Conservation (phyloP, 306 rosid species). For the Fragaria iinumae region DNA sequence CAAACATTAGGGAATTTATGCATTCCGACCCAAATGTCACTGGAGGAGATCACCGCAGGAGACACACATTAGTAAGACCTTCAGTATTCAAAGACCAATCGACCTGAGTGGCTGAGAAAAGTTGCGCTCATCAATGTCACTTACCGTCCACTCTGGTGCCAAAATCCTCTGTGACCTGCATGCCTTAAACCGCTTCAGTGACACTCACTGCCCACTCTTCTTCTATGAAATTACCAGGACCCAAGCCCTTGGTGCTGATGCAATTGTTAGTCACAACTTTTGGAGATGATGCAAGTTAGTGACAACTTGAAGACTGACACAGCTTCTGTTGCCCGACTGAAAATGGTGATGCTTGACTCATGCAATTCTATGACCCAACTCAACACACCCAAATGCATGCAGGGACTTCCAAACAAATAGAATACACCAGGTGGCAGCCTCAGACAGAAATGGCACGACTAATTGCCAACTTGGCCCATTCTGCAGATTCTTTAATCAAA, state of each 20-base stretch:
- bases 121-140: conserved; percentile 13
- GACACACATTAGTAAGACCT: conserved; percentile 9
- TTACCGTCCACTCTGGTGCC: conserved; percentile 30
- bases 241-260: conserved; percentile 58
- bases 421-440: conserved; percentile 43
- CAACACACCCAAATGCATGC: conserved; percentile 82
- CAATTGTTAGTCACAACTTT: conserved; percentile 72
- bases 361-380: conserved; percentile 61
- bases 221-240: conserved; percentile 41
- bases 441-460: conserved; percentile 83
- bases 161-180: conserved; percentile 23
- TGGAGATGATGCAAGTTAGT: conserved; percentile 88
- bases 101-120: not conserved
- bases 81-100: not conserved
- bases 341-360: conserved; percentile 58
- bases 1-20: conserved; percentile 28
- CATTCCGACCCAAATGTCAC: conserved; percentile 31
- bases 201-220: conserved; percentile 47
- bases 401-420: conserved; percentile 46
- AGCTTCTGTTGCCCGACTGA: conserved; percentile 61
- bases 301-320: conserved; percentile 75
- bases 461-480: conserved; percentile 95
- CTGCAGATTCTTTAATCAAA: conserved; percentile 87
- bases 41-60: conserved; percentile 19
- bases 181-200: conserved; percentile 25